Evolutionary conservation across 1,284 basidiomycete genomes (phyloP).

Genomic region (Xanthoconium separans): DNA sequence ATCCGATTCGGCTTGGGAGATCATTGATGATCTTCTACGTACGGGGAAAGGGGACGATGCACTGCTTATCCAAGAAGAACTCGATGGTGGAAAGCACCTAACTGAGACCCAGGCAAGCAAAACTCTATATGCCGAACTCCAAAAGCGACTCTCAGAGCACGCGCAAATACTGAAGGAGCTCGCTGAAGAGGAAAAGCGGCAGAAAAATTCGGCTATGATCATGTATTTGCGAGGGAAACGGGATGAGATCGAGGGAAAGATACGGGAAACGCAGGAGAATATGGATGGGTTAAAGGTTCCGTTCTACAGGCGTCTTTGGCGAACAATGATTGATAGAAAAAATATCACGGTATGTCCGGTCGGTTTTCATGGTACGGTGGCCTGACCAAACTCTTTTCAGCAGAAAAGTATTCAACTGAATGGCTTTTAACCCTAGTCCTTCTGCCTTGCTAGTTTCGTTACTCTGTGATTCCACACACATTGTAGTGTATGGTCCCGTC

Average conservation of each 20-base stretch:
- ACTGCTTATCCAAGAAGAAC: slow-evolving; percentile 24
- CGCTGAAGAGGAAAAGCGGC: slow-evolving; percentile 8
- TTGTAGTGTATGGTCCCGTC: too few species aligned
- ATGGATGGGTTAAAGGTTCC: too few species aligned
- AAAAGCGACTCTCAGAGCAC: slow-evolving; percentile 19
- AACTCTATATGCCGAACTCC: slow-evolving; percentile 13
- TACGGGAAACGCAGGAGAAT: too few species aligned
- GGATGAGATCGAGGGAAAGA: neutral
- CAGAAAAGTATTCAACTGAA: too few species aligned
- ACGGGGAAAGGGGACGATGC: neutral
- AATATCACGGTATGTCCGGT: too few species aligned
- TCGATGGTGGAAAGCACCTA: slow-evolving; percentile 14
- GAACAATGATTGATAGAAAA: too few species aligned
- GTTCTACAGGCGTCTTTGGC: too few species aligned
- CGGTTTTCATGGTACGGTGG: too few species aligned
- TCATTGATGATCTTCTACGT: slow-evolving; percentile 3
- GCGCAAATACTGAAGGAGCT: slow-evolving; percentile 9
- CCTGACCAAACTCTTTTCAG: too few species aligned
- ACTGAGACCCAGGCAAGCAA: slow-evolving; percentile 25
- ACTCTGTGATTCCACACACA: too few species aligned
- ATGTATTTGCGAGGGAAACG: neutral
- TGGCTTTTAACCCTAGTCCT: too few species aligned
- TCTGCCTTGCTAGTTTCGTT: too few species aligned
- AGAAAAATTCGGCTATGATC: slow-evolving; percentile 8
- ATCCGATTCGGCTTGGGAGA: neutral